Base-by-base conservation (phyloP, 345 rosid genomes). In the Diplotaxis tenuifolia region DNA sequence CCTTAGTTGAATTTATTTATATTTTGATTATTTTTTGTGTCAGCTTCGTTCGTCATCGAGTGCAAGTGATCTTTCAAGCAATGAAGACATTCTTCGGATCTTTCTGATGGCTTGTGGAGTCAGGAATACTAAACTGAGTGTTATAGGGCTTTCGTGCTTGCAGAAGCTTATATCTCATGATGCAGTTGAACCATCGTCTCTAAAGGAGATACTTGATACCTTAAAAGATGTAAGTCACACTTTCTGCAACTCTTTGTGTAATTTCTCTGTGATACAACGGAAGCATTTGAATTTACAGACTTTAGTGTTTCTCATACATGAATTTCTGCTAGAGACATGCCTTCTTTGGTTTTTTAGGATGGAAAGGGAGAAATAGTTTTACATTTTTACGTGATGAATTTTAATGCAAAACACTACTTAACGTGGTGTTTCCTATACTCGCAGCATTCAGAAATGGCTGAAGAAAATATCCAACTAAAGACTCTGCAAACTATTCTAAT, bases 161-260 rank as follows among this genome's bases (percentile, higher is more conserved):
- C 99, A 95, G 69, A 95, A 92, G 81, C 99, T 95, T 73, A 88
- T 95, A 78, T 88, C 99, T 70, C 97, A 95, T 70, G 97, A 88
- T 70, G 96, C 97, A 1, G 96, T 92, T 78, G 87, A 88, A 32
- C 93, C 92, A n/a, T 86, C 96, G 3, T 89, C 94, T 55, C 74
- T 92, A 12, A 86, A 84, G 64, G 96, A 90, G 84, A 92, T 95
- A 52, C 96, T 92, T 67, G 82, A 83, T 29, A 88, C 89, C 9
- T 81, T 92, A 67, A 95, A 85, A 85, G 90, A 90, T 80, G 97
- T 94, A 85, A 86, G 96, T 80, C 71, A 21, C 5, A 59, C 9
- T 54, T 34, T 74, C 18, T 45, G 29, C 55, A 11, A 55, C 42
- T 63, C 16, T 45, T 49, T 61, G 5, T 38, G 2, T 34, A 0